A percentile compares a stretch with the other conserved stretches of the same genome.
phyloP scores from a whole-genome alignment of 352 stramenopile species.

The Elongisporangium prolatum region DNA sequence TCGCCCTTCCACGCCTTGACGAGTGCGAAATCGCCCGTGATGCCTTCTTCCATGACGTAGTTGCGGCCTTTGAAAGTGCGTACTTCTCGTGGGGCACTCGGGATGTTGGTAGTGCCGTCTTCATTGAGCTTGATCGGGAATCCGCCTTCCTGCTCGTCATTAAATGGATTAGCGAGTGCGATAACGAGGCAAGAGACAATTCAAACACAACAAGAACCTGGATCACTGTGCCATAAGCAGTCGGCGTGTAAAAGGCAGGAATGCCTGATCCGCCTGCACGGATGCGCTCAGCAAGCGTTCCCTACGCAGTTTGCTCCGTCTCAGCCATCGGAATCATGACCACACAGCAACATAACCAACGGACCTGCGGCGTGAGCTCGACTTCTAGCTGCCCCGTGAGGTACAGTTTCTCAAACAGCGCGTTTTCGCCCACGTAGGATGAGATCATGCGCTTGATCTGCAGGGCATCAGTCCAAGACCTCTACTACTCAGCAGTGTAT shows the following conservation, averaged over 20 bases:
- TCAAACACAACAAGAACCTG: conserved; percentile 24
- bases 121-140: conserved; percentile 75
- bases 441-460: conserved; percentile 96
- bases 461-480: conserved; percentile 1
- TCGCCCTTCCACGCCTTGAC: conserved; percentile 97
- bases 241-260: conserved; percentile 96
- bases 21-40: conserved; percentile 91
- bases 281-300: conserved; percentile 92
- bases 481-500: neutral
- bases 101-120: conserved; percentile 65
- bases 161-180: neutral
- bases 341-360: neutral
- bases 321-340: neutral
- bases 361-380: conserved; percentile 93
- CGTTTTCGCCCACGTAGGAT: conserved; percentile 97
- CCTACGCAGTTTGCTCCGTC: conserved; percentile 17
- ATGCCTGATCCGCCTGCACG: conserved; percentile 92
- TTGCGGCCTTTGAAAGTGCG: conserved; percentile 83
- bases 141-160: conserved; percentile 41
- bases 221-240: conserved; percentile 91
- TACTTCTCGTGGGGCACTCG: conserved; percentile 62
- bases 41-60: conserved; percentile 96
- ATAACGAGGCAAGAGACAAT: neutral
- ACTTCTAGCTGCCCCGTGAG: conserved; percentile 91
- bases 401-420: conserved; percentile 91